A percentile compares a stretch with the other conserved stretches of the same genome.
Evolutionary conservation across 2,329 filamentous ascomycete species (phyloP).

Genomic region (Phialophora tarda): DNA sequence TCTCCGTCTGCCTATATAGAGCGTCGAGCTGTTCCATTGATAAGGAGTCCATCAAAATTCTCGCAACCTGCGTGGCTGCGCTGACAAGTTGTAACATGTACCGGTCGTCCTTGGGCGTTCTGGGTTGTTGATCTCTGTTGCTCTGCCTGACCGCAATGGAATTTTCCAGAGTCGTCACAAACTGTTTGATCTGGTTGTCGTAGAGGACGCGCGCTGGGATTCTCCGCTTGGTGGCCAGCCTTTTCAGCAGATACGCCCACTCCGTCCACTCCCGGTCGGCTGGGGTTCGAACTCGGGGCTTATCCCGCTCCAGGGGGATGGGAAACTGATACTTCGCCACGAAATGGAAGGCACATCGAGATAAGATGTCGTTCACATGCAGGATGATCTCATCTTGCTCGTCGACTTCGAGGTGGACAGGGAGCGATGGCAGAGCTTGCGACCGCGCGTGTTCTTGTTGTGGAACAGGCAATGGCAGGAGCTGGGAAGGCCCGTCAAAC

Average conservation of each 20-base stretch:
- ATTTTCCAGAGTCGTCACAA: constrained; percentile 86
- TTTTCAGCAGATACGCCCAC: constrained; percentile 86
- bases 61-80: constrained; percentile 84
- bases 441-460: constrained; percentile 77
- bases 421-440: constrained; percentile 78
- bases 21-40: constrained; percentile 83
- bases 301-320: constrained; percentile 81
- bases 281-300: constrained; percentile 74
- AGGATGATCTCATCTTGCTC: constrained; percentile 83
- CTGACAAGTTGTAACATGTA: constrained; percentile 88
- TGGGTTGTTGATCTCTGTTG: constrained; percentile 60
- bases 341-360: constrained; percentile 86
- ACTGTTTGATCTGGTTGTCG: constrained; percentile 89
- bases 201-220: constrained; percentile 84
- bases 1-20: constrained; percentile 82
- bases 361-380: constrained; percentile 82
- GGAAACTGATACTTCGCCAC: constrained; percentile 91
- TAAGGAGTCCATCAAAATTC: constrained; percentile 80
- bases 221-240: constrained; percentile 81
- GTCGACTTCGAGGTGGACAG: constrained; percentile 79
- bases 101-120: constrained; percentile 83
- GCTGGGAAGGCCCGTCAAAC: constrained; percentile 86
- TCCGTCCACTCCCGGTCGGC: constrained; percentile 88
- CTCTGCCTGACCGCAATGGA: constrained; percentile 74
- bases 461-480: constrained; percentile 73